Conservation (phyloP, 2,329 filamentous ascomycete species). For the Cladosporium colombiae region DNA sequence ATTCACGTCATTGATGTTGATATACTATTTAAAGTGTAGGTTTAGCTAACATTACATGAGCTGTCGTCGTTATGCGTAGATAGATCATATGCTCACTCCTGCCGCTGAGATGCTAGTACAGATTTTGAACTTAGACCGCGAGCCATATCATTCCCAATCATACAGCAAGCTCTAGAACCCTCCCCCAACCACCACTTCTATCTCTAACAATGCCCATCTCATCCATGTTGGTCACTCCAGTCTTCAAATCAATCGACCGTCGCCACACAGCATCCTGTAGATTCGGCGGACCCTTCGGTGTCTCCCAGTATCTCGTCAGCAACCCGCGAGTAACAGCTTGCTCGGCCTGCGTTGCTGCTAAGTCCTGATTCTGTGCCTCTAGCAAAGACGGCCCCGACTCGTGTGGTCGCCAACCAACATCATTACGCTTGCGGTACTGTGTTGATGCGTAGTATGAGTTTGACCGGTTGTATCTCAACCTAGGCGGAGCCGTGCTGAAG, state of each 20-base stretch:
- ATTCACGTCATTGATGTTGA: no score
- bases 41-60: no score
- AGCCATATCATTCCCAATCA: not conserved
- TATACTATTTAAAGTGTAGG: no score
- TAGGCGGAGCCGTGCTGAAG: not conserved
- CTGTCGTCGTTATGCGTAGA: no score
- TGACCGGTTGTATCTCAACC: constrained; percentile 17
- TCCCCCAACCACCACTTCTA: not conserved
- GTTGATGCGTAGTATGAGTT: constrained; percentile 20
- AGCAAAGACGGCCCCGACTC: not conserved
- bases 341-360: not conserved
- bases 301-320: constrained; percentile 61
- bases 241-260: constrained; percentile 56
- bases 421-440: not conserved
- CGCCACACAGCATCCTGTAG: constrained; percentile 60
- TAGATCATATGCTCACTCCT: no score
- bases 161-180: not conserved
- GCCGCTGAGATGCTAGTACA: not conserved
- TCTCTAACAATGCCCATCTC: constrained; percentile 51
- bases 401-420: not conserved
- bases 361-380: not conserved
- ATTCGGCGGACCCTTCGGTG: constrained; percentile 58
- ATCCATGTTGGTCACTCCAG: constrained; percentile 64
- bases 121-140: not conserved
- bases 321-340: constrained; percentile 47